A percentile compares a stretch with the other conserved stretches of the same genome.
Conservation (phyloP, 192 early-diverging fungal genomes). For the Coemansia sp. region DNA sequence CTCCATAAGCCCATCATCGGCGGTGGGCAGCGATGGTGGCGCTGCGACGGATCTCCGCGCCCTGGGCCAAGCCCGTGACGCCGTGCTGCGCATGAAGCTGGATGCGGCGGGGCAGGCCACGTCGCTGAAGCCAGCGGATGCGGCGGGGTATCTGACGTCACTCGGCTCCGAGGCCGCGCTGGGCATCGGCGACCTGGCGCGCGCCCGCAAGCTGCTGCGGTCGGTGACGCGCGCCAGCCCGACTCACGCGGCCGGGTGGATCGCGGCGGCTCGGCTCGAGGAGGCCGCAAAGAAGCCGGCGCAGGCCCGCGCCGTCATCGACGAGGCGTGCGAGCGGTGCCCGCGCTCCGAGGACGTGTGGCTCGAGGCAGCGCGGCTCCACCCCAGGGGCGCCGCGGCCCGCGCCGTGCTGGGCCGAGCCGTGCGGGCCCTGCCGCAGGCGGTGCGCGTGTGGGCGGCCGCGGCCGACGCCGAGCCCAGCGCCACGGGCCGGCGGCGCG, state of each 20-base stretch:
- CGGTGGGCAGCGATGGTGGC: slow-evolving; percentile 13
- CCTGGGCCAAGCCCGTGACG: slow-evolving; percentile 90
- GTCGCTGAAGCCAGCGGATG: slow-evolving; percentile 59
- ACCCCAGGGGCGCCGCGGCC: slow-evolving; percentile 67
- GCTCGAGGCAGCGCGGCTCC: slow-evolving; percentile 92
- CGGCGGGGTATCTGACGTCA: slow-evolving; percentile 94
- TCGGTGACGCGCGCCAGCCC: slow-evolving; percentile 94
- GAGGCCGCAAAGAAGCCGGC: slow-evolving; percentile 83
- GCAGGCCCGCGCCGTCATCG: slow-evolving; percentile 82
- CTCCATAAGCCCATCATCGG: slow-evolving; percentile 61
- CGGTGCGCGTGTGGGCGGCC: slow-evolving; percentile 89
- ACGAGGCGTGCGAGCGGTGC: slow-evolving; percentile 92
- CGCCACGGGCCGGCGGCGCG: slow-evolving; percentile 61
- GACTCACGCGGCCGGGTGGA: slow-evolving; percentile 97
- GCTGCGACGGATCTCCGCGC: slow-evolving; percentile 69
- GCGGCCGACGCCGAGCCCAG: slow-evolving; percentile 79
- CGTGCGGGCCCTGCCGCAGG: slow-evolving; percentile 83
- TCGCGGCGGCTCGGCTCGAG: slow-evolving; percentile 94
- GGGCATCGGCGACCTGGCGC: slow-evolving; percentile 77
- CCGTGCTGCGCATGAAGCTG: slow-evolving; percentile 85
- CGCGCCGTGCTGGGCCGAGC: slow-evolving; percentile 91
- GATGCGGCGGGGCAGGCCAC: slow-evolving; percentile 84
- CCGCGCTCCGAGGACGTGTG: slow-evolving; percentile 94
- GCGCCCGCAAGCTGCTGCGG: slow-evolving; percentile 80
- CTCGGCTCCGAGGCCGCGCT: slow-evolving; percentile 68